Evolutionary conservation across 192 early-diverging fungal species (phyloP).

Genomic region (Coemansia sp.): DNA sequence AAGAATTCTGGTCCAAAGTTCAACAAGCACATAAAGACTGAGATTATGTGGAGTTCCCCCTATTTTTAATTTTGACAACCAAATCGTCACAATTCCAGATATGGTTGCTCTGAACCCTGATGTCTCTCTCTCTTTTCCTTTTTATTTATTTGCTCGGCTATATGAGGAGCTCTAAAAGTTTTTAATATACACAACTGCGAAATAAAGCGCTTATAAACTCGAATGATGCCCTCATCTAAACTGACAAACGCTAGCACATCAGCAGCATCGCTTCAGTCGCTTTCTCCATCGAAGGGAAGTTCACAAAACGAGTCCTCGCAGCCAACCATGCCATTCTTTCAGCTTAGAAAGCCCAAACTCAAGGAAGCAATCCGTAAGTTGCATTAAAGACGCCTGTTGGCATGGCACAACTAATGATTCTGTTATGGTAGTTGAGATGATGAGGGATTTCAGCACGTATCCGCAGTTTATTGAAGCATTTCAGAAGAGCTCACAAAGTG

Average conservation of each 20-base stretch:
- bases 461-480: background rate
- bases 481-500: background rate
- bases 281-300: background rate
- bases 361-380: slow-evolving; percentile 11
- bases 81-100: too few species aligned
- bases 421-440: background rate
- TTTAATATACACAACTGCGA: background rate
- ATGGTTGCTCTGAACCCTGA: too few species aligned
- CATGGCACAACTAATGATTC: background rate
- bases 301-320: background rate
- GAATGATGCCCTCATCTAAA: background rate
- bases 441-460: background rate
- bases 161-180: background rate
- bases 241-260: too few species aligned
- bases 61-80: too few species aligned
- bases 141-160: slow-evolving; percentile 8
- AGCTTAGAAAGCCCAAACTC: slow-evolving; percentile 10
- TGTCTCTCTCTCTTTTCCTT: background rate
- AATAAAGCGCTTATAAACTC: background rate
- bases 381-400: background rate
- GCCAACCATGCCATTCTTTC: slow-evolving; percentile 15
- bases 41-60: too few species aligned
- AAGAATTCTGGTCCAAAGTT: too few species aligned
- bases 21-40: too few species aligned
- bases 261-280: too few species aligned